phyloP scores from a whole-genome alignment of 768 basidiomycete genomes.

The Pleurotus eryngii region DNA sequence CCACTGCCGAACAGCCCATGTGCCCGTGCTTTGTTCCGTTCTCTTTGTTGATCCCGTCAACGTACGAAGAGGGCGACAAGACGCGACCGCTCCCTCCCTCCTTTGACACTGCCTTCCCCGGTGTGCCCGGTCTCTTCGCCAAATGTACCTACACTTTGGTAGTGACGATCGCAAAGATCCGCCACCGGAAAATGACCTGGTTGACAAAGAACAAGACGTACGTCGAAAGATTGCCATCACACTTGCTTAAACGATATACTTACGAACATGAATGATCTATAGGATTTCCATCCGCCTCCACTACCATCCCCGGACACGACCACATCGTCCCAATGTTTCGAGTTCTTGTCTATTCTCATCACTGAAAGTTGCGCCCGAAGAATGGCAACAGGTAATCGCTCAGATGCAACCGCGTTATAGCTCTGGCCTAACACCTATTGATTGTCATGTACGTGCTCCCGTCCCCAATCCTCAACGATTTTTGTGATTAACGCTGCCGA shows the following conservation, averaged over 20 bases:
- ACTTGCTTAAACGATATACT: not conserved
- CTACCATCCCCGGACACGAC: slow-evolving; percentile 54
- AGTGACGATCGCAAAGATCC: slow-evolving; percentile 35
- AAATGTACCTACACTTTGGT: slow-evolving; percentile 44
- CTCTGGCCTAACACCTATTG: slow-evolving; percentile 34
- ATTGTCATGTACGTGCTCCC: slow-evolving; percentile 46
- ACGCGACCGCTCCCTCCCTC: slow-evolving; percentile 46
- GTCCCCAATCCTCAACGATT: not conserved
- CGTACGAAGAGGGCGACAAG: slow-evolving; percentile 34
- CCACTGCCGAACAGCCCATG: slow-evolving; percentile 12
- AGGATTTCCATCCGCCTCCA: slow-evolving; percentile 47
- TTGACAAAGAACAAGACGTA: slow-evolving; percentile 48
- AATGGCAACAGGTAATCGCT: slow-evolving; percentile 54
- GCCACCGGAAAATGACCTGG: slow-evolving; percentile 37
- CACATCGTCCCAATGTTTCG: slow-evolving; percentile 49
- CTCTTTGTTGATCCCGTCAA: slow-evolving; percentile 39
- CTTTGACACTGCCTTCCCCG: slow-evolving; percentile 29
- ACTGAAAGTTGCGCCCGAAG: slow-evolving; percentile 61
- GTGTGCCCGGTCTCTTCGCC: slow-evolving; percentile 34
- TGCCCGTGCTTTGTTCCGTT: slow-evolving; percentile 39
- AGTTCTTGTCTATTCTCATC: slow-evolving; percentile 50
- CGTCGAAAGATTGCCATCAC: slow-evolving; percentile 15
- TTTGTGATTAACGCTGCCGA: not conserved
- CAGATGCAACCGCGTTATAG: slow-evolving; percentile 35
- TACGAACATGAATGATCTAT: not conserved